Evolutionary conservation across 192 early-diverging fungal genomes (phyloP).

Genomic region (Backusella australiensis): DNA sequence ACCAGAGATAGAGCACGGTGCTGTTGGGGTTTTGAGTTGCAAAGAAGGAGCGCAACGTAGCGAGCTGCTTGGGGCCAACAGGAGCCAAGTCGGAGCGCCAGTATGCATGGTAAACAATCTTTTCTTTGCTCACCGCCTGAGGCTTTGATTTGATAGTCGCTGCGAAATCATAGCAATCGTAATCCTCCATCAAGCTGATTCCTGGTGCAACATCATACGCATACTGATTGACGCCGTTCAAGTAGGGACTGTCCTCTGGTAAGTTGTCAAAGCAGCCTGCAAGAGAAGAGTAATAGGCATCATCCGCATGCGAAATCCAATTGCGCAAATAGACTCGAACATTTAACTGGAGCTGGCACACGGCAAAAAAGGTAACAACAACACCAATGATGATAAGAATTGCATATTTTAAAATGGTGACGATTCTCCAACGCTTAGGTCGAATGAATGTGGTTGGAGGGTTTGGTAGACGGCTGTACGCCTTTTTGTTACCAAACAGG

Average conservation of each 20-base stretch:
- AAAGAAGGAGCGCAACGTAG: slow-evolving; percentile 41
- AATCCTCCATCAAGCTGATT: slow-evolving; percentile 34
- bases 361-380: slow-evolving; percentile 25
- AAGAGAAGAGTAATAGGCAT: slow-evolving; percentile 28
- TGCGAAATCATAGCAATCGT: slow-evolving; percentile 46
- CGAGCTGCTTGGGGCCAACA: slow-evolving; percentile 39
- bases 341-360: slow-evolving; percentile 38
- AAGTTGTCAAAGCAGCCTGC: slow-evolving; percentile 36
- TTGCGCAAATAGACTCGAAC: slow-evolving; percentile 36
- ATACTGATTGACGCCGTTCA: slow-evolving; percentile 14
- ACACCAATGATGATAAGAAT: slow-evolving; percentile 5
- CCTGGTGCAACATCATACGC: slow-evolving; percentile 32
- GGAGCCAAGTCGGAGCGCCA: slow-evolving; percentile 41
- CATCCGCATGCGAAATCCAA: slow-evolving; percentile 40
- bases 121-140: slow-evolving; percentile 16
- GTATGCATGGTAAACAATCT: slow-evolving; percentile 38
- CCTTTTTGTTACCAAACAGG: neutral
- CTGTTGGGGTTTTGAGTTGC: slow-evolving; percentile 38
- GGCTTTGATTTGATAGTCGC: slow-evolving; percentile 21
- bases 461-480: neutral
- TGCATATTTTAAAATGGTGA: slow-evolving; percentile 20
- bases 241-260: slow-evolving; percentile 24
- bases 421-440: slow-evolving; percentile 17
- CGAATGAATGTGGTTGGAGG: slow-evolving; percentile 13
- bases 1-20: slow-evolving; percentile 39